Percentiles rank a stretch among this genome's conserved stretches.
These are phyloP conservation scores for Exophiala aquamarina DNA, from an alignment of 2,329 filamentous ascomycete genomes.

Conservation along the genomic window DNA sequence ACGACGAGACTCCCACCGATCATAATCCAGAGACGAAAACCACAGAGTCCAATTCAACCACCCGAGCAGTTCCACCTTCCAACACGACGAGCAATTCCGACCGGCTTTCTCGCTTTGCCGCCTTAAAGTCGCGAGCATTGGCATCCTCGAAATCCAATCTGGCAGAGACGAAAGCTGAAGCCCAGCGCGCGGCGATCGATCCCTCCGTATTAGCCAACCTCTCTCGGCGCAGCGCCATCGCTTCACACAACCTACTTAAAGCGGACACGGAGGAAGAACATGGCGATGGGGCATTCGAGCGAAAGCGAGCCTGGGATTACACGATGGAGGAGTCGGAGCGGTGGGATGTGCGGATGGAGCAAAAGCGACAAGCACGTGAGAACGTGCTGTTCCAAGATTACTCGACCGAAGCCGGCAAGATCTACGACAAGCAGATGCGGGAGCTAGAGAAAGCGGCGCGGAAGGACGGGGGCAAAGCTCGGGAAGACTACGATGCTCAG, in stretches of 20 bases:
- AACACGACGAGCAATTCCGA: constrained; percentile 11
- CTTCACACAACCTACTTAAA: constrained; percentile 89
- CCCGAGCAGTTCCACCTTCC: constrained; percentile 4
- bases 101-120: constrained; percentile 28
- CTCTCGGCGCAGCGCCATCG: constrained; percentile 82
- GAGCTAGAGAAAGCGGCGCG: constrained; percentile 62
- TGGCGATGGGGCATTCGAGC: constrained; percentile 65
- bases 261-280: constrained; percentile 88
- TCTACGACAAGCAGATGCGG: constrained; percentile 87
- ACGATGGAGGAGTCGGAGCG: constrained; percentile 90
- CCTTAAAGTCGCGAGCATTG: constrained; percentile 28
- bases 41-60: constrained; percentile 2
- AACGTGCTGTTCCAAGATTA: constrained; percentile 91
- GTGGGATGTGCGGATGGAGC: constrained; percentile 88
- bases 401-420: constrained; percentile 80
- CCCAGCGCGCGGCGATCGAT: constrained; percentile 75
- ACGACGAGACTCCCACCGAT: not conserved
- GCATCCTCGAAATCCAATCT: constrained; percentile 69
- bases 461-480: constrained; percentile 41
- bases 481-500: constrained; percentile 73
- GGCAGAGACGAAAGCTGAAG: constrained; percentile 80
- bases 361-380: constrained; percentile 77
- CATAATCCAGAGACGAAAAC: not conserved
- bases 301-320: constrained; percentile 98
- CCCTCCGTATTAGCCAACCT: constrained; percentile 74